A percentile compares a stretch with the other conserved stretches of the same genome.
phyloP scores from a whole-genome alignment of 2,329 filamentous ascomycete species.

The Exophiala aquamarina region DNA sequence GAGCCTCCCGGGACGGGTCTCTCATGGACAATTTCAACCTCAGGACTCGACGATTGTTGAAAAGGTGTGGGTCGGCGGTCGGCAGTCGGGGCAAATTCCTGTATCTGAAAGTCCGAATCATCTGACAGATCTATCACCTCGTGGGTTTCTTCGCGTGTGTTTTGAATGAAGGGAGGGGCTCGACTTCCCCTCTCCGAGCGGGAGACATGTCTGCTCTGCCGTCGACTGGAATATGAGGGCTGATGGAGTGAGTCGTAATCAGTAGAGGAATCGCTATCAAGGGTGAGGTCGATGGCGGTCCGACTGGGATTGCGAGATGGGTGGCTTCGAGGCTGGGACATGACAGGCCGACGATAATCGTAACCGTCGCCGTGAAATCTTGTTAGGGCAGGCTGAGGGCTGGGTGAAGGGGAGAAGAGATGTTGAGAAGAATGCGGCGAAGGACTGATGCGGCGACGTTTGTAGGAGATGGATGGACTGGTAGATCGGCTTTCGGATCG shows the following conservation, averaged over 20 bases:
- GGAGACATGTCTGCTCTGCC: background rate
- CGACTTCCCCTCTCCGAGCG: background rate
- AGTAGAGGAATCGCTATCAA: conserved; percentile 16
- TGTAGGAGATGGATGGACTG: conserved; percentile 27
- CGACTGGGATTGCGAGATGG: no score
- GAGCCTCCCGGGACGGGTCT: conserved; percentile 14
- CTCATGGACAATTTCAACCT: conserved; percentile 49
- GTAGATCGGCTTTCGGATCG: conserved; percentile 25
- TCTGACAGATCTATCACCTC: conserved; percentile 50
- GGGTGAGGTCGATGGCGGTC: conserved; percentile 21
- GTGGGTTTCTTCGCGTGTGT: conserved; percentile 20
- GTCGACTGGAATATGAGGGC: background rate
- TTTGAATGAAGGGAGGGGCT: conserved; percentile 13
- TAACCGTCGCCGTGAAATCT: conserved; percentile 53
- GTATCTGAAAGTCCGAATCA: conserved; percentile 38
- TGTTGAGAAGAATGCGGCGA: conserved; percentile 25
- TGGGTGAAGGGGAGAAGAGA: conserved; percentile 14
- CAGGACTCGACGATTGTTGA: conserved; percentile 40
- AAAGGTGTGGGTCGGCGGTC: background rate
- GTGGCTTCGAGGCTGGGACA: conserved; percentile 29
- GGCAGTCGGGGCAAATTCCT: conserved; percentile 1
- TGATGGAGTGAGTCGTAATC: conserved; percentile 5
- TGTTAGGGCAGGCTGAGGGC: conserved; percentile 27
- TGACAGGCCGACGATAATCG: conserved; percentile 54
- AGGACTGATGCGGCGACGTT: conserved; percentile 22